These are phyloP conservation scores for Monosporascus sp. DNA, from an alignment of 2,329 filamentous ascomycete genomes.

Conservation along the genomic window DNA sequence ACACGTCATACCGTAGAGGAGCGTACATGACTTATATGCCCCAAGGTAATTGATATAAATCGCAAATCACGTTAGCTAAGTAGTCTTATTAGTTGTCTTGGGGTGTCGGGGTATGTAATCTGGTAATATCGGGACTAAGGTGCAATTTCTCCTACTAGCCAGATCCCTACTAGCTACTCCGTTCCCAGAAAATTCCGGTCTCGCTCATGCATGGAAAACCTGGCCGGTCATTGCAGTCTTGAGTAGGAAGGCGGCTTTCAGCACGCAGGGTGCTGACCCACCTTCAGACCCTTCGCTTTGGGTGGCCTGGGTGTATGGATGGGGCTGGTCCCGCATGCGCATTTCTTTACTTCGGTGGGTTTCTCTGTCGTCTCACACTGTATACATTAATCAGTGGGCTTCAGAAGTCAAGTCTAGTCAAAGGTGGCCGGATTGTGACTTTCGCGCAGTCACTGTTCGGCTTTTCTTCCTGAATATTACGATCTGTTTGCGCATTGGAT, in stretches of 20 bases:
- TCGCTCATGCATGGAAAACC: background rate
- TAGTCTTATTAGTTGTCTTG: no score
- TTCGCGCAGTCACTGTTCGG: background rate
- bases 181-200: background rate
- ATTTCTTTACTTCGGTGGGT: background rate
- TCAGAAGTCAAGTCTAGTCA: background rate
- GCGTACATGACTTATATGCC: no score
- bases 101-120: no score
- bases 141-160: no score
- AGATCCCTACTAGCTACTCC: no score
- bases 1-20: no score
- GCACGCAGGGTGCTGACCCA: background rate
- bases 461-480: background rate
- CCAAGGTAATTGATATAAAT: no score
- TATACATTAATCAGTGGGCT: background rate
- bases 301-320: background rate
- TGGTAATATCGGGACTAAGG: no score
- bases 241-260: background rate
- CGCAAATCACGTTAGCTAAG: no score
- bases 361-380: background rate
- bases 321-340: background rate
- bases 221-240: background rate
- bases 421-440: background rate
- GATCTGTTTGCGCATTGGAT: background rate
- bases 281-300: background rate